Evolutionary conservation across 495 filamentous ascomycete species (phyloP).

Genomic region (Aspergillus sclerotiicarbonarius): DNA sequence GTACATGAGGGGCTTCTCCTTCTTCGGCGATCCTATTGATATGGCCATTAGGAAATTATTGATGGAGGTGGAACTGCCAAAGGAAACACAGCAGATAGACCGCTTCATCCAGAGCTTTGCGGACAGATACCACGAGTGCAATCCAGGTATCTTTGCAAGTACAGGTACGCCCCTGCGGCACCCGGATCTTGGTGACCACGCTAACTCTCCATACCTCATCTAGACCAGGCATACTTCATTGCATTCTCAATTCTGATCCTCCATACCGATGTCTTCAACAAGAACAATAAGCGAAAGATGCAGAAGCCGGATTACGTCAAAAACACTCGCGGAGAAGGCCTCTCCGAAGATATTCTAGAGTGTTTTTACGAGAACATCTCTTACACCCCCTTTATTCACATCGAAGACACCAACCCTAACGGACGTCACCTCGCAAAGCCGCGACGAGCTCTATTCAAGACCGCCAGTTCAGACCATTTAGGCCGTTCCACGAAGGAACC

Average conservation of each 20-base stretch:
- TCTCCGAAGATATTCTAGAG: slow-evolving; percentile 86
- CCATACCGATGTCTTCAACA: slow-evolving; percentile 98
- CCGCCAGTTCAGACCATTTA: slow-evolving; percentile 62
- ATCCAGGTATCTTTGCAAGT: slow-evolving; percentile 88
- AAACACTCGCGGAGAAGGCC: slow-evolving; percentile 84
- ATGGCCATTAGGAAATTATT: slow-evolving; percentile 94
- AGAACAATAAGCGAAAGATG: slow-evolving; percentile 99
- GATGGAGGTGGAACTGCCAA: slow-evolving; percentile 94
- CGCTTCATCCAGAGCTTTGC: slow-evolving; percentile 91
- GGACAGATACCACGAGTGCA: slow-evolving; percentile 96
- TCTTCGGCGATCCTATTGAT: slow-evolving; percentile 94
- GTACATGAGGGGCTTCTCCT: slow-evolving; percentile 91
- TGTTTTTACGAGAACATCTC: slow-evolving; percentile 98
- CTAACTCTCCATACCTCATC: slow-evolving; percentile 8
- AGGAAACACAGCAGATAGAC: slow-evolving; percentile 98
- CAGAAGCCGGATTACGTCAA: slow-evolving; percentile 93
- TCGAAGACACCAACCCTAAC: slow-evolving; percentile 88
- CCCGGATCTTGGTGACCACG: slow-evolving; percentile 11
- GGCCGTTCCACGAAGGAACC: slow-evolving; percentile 72
- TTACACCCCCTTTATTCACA: slow-evolving; percentile 95
- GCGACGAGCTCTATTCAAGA: slow-evolving; percentile 71
- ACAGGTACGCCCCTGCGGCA: slow-evolving; percentile 48
- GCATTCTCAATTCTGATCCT: slow-evolving; percentile 95
- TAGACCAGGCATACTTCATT: slow-evolving; percentile 94
- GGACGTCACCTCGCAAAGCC: slow-evolving; percentile 70